These are phyloP conservation scores for Podaxis mareebaensis DNA, from an alignment of 768 basidiomycete genomes.

Conservation along the genomic window DNA sequence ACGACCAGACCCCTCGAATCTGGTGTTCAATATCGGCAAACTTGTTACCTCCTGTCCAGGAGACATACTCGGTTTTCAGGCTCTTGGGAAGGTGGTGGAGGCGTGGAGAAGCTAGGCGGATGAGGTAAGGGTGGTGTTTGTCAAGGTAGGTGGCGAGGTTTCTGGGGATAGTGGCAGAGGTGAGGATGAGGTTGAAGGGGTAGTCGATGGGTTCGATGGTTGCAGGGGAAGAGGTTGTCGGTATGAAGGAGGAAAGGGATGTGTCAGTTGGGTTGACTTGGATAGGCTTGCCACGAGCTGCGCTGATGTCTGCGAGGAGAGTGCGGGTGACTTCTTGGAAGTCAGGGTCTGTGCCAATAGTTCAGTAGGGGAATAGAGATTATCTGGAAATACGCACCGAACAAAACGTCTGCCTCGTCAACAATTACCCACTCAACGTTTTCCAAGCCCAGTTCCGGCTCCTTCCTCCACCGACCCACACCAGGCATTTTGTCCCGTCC, in stretches of 20 bases:
- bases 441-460: slow-evolving; percentile 61
- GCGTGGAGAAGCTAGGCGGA: slow-evolving; percentile 78
- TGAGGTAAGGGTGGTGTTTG: slow-evolving; percentile 57
- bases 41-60: slow-evolving; percentile 80
- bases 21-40: slow-evolving; percentile 78
- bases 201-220: slow-evolving; percentile 42
- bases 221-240: slow-evolving; percentile 15
- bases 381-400: slow-evolving; percentile 53
- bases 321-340: slow-evolving; percentile 74
- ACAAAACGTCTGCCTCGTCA: slow-evolving; percentile 89
- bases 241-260: slow-evolving; percentile 23
- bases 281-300: slow-evolving; percentile 54
- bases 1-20: slow-evolving; percentile 73
- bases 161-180: slow-evolving; percentile 85
- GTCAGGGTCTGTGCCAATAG: slow-evolving; percentile 61
- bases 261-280: slow-evolving; percentile 25
- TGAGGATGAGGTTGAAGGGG: slow-evolving; percentile 81
- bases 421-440: slow-evolving; percentile 87
- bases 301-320: slow-evolving; percentile 70
- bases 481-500: slow-evolving; percentile 34
- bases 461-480: slow-evolving; percentile 40
- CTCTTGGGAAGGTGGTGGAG: slow-evolving; percentile 76
- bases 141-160: slow-evolving; percentile 68
- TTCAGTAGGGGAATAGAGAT: not conserved
- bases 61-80: slow-evolving; percentile 71